phyloP scores from a whole-genome alignment of 2,329 filamentous ascomycete species.

The Hymenoscyphus salicellus region DNA sequence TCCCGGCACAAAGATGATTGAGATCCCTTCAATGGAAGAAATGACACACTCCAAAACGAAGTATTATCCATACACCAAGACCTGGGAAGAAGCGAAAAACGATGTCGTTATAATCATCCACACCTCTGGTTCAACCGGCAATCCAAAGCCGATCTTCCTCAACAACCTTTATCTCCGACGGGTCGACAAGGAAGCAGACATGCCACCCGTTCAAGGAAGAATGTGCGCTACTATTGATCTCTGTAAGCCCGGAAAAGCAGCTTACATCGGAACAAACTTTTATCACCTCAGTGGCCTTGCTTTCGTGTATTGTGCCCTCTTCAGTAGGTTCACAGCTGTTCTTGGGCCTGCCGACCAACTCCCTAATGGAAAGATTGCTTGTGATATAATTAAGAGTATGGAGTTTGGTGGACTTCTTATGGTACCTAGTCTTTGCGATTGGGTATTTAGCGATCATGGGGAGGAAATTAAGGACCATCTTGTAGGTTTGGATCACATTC shows the following conservation, averaged over 20 bases:
- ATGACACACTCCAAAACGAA: conserved; percentile 27
- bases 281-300: conserved; percentile 24
- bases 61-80: conserved; percentile 36
- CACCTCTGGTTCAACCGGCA: conserved; percentile 44
- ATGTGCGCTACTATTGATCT: neutral
- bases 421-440: conserved; percentile 19
- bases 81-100: conserved; percentile 35
- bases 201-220: conserved; percentile 1
- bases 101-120: conserved; percentile 44
- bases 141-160: conserved; percentile 40
- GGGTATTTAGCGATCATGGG: conserved; percentile 17
- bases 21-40: conserved; percentile 29
- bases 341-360: conserved; percentile 13
- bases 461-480: conserved; percentile 18
- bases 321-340: conserved; percentile 11
- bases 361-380: conserved; percentile 16
- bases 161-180: conserved; percentile 10
- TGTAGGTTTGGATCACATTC: conserved; percentile 15
- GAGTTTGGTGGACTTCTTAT: conserved; percentile 23
- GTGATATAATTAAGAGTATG: conserved; percentile 24
- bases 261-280: conserved; percentile 14
- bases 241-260: neutral
- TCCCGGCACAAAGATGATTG: conserved; percentile 10
- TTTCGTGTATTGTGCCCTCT: conserved; percentile 1
- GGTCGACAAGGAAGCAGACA: conserved; percentile 5